Conservation (phyloP, 164 flowering plant genomes). For the Chloranthus sessilifolius region DNA sequence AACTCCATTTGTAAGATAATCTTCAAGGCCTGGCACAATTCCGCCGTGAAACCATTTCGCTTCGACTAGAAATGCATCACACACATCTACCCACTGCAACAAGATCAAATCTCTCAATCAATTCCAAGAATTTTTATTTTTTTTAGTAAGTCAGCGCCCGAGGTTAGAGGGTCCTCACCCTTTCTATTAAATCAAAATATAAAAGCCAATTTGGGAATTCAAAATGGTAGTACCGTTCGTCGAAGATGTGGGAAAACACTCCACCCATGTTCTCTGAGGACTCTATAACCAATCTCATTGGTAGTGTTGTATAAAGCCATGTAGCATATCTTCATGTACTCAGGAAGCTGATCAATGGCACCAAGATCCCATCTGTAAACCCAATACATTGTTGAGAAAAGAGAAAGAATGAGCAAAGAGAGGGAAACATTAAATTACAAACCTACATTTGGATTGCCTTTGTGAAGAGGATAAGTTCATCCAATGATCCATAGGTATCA, state of each 20-base stretch:
- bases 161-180: too few species aligned
- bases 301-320: constrained; percentile 25
- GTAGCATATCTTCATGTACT: constrained; percentile 30
- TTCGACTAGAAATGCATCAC: constrained; percentile 50
- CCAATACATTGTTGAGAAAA: too few species aligned
- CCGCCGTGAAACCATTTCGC: constrained; percentile 46
- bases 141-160: constrained; percentile 15
- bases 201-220: too few species aligned
- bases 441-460: constrained; percentile 41
- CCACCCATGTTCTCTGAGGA: constrained; percentile 28
- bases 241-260: constrained; percentile 11
- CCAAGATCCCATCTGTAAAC: constrained; percentile 32
- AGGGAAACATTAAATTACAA: too few species aligned
- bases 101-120: background rate
- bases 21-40: constrained; percentile 26
- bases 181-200: too few species aligned
- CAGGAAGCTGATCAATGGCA: constrained; percentile 24
- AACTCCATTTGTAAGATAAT: constrained; percentile 31
- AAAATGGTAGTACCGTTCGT: constrained; percentile 5
- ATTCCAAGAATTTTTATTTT: constrained; percentile 20
- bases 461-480: constrained; percentile 51
- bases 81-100: constrained; percentile 39
- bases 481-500: constrained; percentile 46
- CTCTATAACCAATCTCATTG: constrained; percentile 20
- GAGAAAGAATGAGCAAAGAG: too few species aligned